Conservation (phyloP, 805 yeast genomes). For the Candida khao-thaluensis region DNA sequence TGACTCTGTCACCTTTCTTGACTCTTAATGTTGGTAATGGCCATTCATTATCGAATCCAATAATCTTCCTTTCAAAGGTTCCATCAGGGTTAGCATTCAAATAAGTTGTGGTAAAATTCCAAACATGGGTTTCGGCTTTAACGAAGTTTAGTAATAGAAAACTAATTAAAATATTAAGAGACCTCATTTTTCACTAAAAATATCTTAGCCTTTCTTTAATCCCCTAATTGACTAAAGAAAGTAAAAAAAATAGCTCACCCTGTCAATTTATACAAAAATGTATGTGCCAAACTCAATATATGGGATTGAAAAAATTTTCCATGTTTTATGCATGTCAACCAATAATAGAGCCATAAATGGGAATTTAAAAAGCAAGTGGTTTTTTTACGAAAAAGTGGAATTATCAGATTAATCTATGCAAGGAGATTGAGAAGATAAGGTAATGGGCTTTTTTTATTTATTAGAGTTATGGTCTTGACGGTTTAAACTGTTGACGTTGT, state of each 20-base stretch:
- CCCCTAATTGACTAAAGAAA: slow-evolving; percentile 8
- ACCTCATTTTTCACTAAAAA: slow-evolving; percentile 1
- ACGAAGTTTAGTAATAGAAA: slow-evolving; percentile 11
- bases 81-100: slow-evolving; percentile 73
- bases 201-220: slow-evolving; percentile 2
- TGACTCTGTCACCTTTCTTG: slow-evolving; percentile 74
- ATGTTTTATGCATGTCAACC: not conserved
- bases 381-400: slow-evolving; percentile 4
- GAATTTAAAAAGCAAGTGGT: not conserved
- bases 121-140: slow-evolving; percentile 51
- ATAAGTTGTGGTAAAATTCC: slow-evolving; percentile 66
- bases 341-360: slow-evolving; percentile 4
- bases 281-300: slow-evolving; percentile 3
- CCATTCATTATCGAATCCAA: slow-evolving; percentile 69
- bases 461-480: not conserved
- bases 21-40: slow-evolving; percentile 88
- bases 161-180: slow-evolving; percentile 4
- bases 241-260: slow-evolving; percentile 6
- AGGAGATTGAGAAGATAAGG: slow-evolving; percentile 5
- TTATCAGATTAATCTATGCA: slow-evolving; percentile 9
- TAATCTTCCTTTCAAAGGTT: slow-evolving; percentile 49
- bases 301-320: not conserved
- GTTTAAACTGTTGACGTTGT: too few relatives aligned
- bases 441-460: too few relatives aligned
- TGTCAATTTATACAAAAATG: slow-evolving; percentile 1